These are phyloP conservation scores for Iodosphaeria phyllophila DNA, from an alignment of 2,329 filamentous ascomycete genomes.

Conservation along the genomic window DNA sequence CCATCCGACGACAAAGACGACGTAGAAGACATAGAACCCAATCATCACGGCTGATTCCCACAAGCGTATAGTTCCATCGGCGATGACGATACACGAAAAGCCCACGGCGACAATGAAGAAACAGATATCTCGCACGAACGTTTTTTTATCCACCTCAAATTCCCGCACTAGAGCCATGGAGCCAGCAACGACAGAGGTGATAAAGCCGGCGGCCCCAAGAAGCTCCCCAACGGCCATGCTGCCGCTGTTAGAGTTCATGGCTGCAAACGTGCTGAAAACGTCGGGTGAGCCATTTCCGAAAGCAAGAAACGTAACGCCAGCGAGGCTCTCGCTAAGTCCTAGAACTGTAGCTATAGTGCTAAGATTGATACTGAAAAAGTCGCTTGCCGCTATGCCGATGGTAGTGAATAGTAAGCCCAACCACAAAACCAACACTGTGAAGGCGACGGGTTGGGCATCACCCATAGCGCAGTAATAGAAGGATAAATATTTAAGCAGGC, in stretches of 20 bases:
- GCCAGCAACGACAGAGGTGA: constrained; percentile 86
- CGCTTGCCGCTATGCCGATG: constrained; percentile 91
- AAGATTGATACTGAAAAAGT: constrained; percentile 95
- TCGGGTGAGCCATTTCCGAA: constrained; percentile 97
- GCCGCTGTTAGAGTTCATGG: constrained; percentile 94
- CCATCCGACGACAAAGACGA: constrained; percentile 73
- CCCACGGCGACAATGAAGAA: constrained; percentile 80
- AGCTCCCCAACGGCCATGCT: constrained; percentile 90
- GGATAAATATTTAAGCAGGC: constrained; percentile 70
- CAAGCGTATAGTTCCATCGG: constrained; percentile 63
- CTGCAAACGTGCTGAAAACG: constrained; percentile 96
- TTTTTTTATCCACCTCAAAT: constrained; percentile 76
- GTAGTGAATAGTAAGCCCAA: constrained; percentile 82
- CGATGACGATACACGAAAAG: constrained; percentile 76
- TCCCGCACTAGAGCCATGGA: constrained; percentile 96
- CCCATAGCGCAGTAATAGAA: constrained; percentile 76
- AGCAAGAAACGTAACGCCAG: constrained; percentile 87
- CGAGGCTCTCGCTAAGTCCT: constrained; percentile 87
- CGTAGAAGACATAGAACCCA: constrained; percentile 77
- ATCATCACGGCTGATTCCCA: constrained; percentile 93
- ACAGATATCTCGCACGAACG: constrained; percentile 76
- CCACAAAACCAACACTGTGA: constrained; percentile 63
- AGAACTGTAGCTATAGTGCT: constrained; percentile 80
- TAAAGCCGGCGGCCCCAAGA: constrained; percentile 88
- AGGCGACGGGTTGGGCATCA: constrained; percentile 55